A percentile compares a stretch with the other conserved stretches of the same genome.
Conservation (phyloP, 768 basidiomycete species). For the Paxillus rubicundulus region DNA sequence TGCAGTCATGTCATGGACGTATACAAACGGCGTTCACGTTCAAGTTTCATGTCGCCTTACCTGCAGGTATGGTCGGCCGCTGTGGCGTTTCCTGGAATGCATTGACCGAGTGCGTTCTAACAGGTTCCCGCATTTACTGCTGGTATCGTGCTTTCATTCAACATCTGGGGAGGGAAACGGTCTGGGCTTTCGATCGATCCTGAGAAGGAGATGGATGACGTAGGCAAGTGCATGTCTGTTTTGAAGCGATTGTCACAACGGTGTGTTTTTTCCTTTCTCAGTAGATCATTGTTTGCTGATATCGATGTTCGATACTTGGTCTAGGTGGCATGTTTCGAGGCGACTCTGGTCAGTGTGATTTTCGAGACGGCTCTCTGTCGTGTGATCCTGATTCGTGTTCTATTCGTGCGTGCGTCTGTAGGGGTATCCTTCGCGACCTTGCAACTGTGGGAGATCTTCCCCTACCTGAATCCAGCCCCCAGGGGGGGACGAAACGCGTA, state of each 20-base stretch:
- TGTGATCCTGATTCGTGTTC: not conserved
- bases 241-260: conserved; percentile 36
- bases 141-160: conserved; percentile 52
- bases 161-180: conserved; percentile 52
- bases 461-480: conserved; percentile 54
- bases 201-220: conserved; percentile 47
- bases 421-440: conserved; percentile 73
- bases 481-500: conserved; percentile 57
- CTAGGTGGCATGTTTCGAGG: conserved; percentile 48
- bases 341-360: conserved; percentile 43
- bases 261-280: conserved; percentile 20
- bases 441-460: conserved; percentile 71
- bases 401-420: conserved; percentile 18
- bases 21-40: conserved; percentile 37
- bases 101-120: not conserved
- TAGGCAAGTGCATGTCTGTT: conserved; percentile 47
- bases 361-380: not conserved
- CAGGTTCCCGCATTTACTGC: conserved; percentile 46
- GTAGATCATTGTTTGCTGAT: too few species aligned
- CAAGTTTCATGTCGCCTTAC: conserved; percentile 16
- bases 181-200: conserved; percentile 41
- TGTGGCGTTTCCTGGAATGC: not conserved
- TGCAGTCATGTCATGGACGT: conserved; percentile 72
- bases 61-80: conserved; percentile 26
- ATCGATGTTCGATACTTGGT: not conserved